Evolutionary conservation across 1,139 yeast genomes (phyloP).

Genomic region (Candida dubliniensis): DNA sequence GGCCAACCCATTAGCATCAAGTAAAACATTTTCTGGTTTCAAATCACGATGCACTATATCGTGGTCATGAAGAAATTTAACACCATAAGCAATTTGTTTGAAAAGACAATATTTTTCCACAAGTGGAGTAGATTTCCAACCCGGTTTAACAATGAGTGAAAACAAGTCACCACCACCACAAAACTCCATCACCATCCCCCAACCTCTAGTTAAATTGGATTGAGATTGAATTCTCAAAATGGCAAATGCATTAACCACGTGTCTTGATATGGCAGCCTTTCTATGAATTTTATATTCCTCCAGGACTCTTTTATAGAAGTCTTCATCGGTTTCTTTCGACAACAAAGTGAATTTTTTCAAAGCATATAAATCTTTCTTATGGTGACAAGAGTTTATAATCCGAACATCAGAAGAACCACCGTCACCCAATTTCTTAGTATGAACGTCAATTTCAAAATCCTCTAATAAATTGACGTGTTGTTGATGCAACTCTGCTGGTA

Average conservation of each 20-base stretch:
- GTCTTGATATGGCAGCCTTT: constrained; percentile 50
- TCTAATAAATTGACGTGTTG: constrained; percentile 54
- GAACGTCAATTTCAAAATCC: constrained; percentile 54
- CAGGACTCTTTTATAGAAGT: constrained; percentile 63
- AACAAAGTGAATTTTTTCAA: constrained; percentile 66
- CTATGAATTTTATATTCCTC: constrained; percentile 65
- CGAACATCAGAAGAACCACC: constrained; percentile 76
- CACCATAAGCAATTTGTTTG: constrained; percentile 56
- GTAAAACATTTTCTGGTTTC: constrained; percentile 63
- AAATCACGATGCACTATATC: constrained; percentile 66
- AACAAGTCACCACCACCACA: constrained; percentile 60
- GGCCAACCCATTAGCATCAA: constrained; percentile 57
- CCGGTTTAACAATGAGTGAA: constrained; percentile 42
- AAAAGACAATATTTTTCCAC: constrained; percentile 60
- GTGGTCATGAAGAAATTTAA: constrained; percentile 53
- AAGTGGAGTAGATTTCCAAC: constrained; percentile 47
- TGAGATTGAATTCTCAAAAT: constrained; percentile 60
- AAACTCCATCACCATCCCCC: constrained; percentile 74
- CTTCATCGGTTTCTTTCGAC: constrained; percentile 59
- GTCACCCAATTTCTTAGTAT: constrained; percentile 56
- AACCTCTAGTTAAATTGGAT: constrained; percentile 57
- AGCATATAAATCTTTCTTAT: constrained; percentile 50
- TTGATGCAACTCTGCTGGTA: constrained; percentile 58
- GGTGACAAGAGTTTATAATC: constrained; percentile 41
- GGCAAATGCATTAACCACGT: constrained; percentile 57